phyloP scores from a whole-genome alignment of 169 alveolate species.

The Plasmodium vinckei region DNA sequence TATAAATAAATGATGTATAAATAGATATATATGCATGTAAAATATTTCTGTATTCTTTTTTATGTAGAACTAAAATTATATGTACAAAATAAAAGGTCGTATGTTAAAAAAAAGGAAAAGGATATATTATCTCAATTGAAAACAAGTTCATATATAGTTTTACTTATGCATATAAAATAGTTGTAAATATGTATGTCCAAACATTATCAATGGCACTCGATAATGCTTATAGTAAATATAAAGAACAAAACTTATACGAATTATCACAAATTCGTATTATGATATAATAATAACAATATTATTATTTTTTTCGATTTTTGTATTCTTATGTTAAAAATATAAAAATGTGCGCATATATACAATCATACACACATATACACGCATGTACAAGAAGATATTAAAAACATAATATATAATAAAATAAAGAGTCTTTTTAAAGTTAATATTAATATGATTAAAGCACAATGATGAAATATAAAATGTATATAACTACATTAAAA shows the following conservation, averaged over 20 bases:
- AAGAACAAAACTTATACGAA: not conserved
- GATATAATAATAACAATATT: not conserved
- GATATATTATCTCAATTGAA: not conserved
- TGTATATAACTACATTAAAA: conserved; percentile 9
- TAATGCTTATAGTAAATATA: not conserved
- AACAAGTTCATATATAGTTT: not conserved
- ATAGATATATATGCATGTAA: not conserved
- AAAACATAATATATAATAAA: not conserved
- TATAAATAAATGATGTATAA: not conserved
- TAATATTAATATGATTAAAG: conserved; percentile 9
- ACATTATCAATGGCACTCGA: not conserved
- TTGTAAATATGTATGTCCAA: not conserved
- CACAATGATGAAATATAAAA: conserved; percentile 15
- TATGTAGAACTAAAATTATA: conserved; percentile 3
- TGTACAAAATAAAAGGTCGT: not conserved
- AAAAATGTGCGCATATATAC: not conserved
- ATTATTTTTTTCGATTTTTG: not conserved
- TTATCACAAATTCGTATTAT: not conserved
- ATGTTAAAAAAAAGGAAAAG: not conserved
- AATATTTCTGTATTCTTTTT: not conserved
- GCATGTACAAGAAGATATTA: not conserved
- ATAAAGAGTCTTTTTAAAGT: not conserved
- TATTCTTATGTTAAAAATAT: not conserved
- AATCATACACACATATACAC: conserved; percentile 5
- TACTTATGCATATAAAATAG: not conserved